These are phyloP conservation scores for Diaporthe sp. DNA, from an alignment of 2,329 filamentous ascomycete species.

Conservation along the genomic window DNA sequence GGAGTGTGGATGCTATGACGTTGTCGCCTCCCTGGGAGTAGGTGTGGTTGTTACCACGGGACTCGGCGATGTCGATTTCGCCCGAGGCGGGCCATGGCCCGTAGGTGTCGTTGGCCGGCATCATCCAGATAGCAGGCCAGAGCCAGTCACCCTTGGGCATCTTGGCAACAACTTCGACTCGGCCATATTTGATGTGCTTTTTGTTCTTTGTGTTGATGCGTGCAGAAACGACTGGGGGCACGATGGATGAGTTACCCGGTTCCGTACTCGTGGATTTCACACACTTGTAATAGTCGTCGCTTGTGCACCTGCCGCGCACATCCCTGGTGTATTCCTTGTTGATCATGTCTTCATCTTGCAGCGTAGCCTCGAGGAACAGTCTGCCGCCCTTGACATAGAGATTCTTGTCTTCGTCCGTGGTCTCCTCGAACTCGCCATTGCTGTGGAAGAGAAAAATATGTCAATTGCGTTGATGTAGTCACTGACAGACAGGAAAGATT, in stretches of 20 bases:
- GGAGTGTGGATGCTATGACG: conserved; percentile 82
- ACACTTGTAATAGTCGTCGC: conserved; percentile 71
- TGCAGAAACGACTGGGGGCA: conserved; percentile 83
- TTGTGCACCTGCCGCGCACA: conserved; percentile 79
- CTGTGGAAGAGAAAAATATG: conserved; percentile 55
- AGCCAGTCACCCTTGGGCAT: conserved; percentile 87
- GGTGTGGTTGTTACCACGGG: conserved; percentile 85
- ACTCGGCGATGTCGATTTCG: conserved; percentile 87
- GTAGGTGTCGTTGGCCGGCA: conserved; percentile 80
- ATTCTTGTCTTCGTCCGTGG: conserved; percentile 80
- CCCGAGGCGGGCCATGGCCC: conserved; percentile 84
- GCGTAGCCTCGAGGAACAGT: conserved; percentile 82
- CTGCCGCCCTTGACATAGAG: conserved; percentile 78
- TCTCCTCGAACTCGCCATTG: conserved; percentile 86
- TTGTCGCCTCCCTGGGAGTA: conserved; percentile 85
- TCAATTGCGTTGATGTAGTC: conserved; percentile 19
- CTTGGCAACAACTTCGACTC: conserved; percentile 84
- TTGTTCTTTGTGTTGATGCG: conserved; percentile 82
- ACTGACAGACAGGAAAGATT: background rate
- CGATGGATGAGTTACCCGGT: conserved; percentile 76
- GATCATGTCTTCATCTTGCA: conserved; percentile 78
- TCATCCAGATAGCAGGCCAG: conserved; percentile 94
- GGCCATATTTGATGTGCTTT: conserved; percentile 82
- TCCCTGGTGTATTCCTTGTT: conserved; percentile 77
- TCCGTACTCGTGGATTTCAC: conserved; percentile 81